These are phyloP conservation scores for Knoxdaviesia proteae DNA, from an alignment of 2,329 filamentous ascomycete genomes.

Conservation along the genomic window DNA sequence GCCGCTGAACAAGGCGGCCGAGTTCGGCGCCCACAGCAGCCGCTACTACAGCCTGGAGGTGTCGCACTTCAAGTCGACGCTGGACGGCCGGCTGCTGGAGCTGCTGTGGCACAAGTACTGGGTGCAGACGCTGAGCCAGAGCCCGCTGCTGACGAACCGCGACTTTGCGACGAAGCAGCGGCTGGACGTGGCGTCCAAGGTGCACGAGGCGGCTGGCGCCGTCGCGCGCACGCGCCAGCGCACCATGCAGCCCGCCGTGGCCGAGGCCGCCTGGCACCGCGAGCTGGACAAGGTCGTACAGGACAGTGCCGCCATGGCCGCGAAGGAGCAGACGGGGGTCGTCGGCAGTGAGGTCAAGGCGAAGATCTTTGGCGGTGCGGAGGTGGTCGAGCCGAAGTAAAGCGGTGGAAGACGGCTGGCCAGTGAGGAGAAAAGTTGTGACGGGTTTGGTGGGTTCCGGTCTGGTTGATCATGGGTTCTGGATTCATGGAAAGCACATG, in stretches of 20 bases:
- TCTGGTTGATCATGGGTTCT: too few relatives aligned
- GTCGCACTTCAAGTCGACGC: constrained; percentile 81
- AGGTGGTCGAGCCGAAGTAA: too few relatives aligned
- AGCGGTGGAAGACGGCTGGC: too few relatives aligned
- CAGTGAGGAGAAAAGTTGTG: too few relatives aligned
- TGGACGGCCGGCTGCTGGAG: constrained; percentile 72
- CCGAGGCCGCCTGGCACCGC: constrained; percentile 12
- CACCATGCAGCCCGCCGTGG: constrained; percentile 2
- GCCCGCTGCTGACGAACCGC: constrained; percentile 73
- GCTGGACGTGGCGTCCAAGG: constrained; percentile 66
- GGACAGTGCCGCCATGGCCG: constrained; percentile 38
- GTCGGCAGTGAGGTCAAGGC: constrained; percentile 42
- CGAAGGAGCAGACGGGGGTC: constrained; percentile 41
- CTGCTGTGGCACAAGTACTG: constrained; percentile 98
- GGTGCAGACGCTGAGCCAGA: constrained; percentile 88
- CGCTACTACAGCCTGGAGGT: constrained; percentile 85
- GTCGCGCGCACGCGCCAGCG: neutral
- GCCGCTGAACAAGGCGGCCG: constrained; percentile 79
- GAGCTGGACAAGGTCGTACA: constrained; percentile 38
- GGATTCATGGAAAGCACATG: too few relatives aligned
- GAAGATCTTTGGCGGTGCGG: constrained; percentile 25
- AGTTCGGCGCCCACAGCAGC: constrained; percentile 82
- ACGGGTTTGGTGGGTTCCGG: too few relatives aligned
- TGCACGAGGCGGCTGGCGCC: constrained; percentile 36
- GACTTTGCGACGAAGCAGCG: constrained; percentile 90